Conservation (phyloP, 805 yeast genomes). For the Zygosaccharomyces lentus region DNA sequence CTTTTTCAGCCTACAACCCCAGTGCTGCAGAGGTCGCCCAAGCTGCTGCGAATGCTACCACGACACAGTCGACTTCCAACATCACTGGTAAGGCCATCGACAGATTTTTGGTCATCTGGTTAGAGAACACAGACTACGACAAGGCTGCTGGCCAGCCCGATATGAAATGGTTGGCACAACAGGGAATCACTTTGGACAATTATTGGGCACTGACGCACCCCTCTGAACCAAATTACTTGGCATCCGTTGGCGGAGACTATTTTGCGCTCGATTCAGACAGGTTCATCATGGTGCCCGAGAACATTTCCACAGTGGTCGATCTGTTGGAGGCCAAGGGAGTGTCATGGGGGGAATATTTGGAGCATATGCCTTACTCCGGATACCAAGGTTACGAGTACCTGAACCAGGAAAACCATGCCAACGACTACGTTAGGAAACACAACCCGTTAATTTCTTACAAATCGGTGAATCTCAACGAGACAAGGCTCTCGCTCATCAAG, state of each 20-base stretch:
- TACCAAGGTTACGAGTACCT: slow-evolving; percentile 45
- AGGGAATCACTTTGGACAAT: slow-evolving; percentile 46
- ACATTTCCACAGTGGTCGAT: slow-evolving; percentile 47
- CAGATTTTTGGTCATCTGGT: slow-evolving; percentile 43
- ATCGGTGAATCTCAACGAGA: slow-evolving; percentile 35
- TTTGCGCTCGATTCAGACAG: slow-evolving; percentile 45
- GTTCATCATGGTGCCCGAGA: slow-evolving; percentile 42
- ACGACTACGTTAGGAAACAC: slow-evolving; percentile 50
- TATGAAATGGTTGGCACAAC: slow-evolving; percentile 39
- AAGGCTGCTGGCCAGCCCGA: slow-evolving; percentile 46
- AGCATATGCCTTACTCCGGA: slow-evolving; percentile 51
- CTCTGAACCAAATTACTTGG: slow-evolving; percentile 51
- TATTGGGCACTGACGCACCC: slow-evolving; percentile 52
- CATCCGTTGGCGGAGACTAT: slow-evolving; percentile 49
- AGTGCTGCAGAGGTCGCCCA: slow-evolving; percentile 32
- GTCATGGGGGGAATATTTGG: slow-evolving; percentile 53
- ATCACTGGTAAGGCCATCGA: slow-evolving; percentile 41
- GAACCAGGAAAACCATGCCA: slow-evolving; percentile 41
- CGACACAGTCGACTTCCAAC: slow-evolving; percentile 33
- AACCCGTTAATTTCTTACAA: slow-evolving; percentile 46
- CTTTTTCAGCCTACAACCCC: slow-evolving; percentile 34
- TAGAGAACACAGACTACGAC: slow-evolving; percentile 50
- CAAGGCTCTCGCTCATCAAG: slow-evolving; percentile 44
- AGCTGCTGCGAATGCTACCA: slow-evolving; percentile 35
- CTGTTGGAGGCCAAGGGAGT: slow-evolving; percentile 43